Evolutionary conservation across 1,139 yeast genomes (phyloP), one percentile per base, ranked within the genome.

Genomic region (Zygoascus meyerae): DNA sequence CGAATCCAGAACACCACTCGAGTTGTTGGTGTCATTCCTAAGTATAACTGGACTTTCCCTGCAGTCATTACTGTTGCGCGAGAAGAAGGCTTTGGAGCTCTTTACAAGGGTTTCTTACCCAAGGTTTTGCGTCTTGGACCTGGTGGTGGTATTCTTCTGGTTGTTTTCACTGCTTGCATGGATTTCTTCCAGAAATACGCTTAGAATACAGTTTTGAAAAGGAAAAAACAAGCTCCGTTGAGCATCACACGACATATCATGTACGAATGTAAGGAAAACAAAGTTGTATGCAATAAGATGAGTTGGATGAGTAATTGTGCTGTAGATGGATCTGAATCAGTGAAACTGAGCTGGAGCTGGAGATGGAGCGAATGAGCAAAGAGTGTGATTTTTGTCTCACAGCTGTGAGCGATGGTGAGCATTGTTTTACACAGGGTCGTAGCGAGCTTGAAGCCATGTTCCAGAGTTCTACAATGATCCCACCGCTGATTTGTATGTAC

Each of bases 71-170:
- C 82, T 29, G 90, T 94, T 35, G 81, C 82, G 60, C 80, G 75
- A 65, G 98, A 92, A 97, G 94, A 83, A 65, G 95, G 95, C 12
- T 45, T 80, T 51, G 77, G 72, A 14, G 89, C 66, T 14, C 74
- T 90, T 49, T 90, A 87, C 73, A 84, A 85, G 64, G 97, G 97
- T 45, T 92, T 92, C 78, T 67, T 92, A 59, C 98, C 99, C 58
- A 94, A 94, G 75, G 97, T 94, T 16, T 77, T 92, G 66, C 83
- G 98, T 77, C 77, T 94, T 59, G 98, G 98, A 48, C 98, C 98
- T 52, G 98, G 98, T 63, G 99, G 98, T 66, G 98, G 98, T 73
- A 90, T 94, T 58, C 74, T 94, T 63, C 76, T 92, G 66, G 97
- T 94, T 46, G 98, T 94, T 15, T 92, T 89, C 74, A 87, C 97